These are phyloP conservation scores for Austroboletus niveus DNA, from an alignment of 1,284 basidiomycete species.

Conservation along the genomic window DNA sequence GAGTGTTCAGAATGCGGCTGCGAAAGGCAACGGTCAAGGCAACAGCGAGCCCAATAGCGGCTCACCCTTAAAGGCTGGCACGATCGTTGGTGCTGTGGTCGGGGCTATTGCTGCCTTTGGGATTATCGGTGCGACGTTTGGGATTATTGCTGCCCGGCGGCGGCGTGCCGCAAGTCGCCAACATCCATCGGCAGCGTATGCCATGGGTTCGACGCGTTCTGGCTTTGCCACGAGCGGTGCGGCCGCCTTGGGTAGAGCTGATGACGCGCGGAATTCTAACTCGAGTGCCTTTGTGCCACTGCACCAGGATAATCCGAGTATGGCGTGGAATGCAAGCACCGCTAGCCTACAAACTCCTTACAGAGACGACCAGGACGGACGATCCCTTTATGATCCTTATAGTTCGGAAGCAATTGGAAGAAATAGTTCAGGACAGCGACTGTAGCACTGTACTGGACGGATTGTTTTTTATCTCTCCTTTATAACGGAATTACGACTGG, in stretches of 20 bases:
- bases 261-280: slow-evolving; percentile 41
- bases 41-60: slow-evolving; percentile 4
- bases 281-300: slow-evolving; percentile 60
- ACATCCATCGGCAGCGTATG: slow-evolving; percentile 36
- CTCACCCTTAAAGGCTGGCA: slow-evolving; percentile 36
- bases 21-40: slow-evolving; percentile 17
- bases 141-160: slow-evolving; percentile 45
- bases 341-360: slow-evolving; percentile 42
- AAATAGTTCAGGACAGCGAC: slow-evolving; percentile 22
- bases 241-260: slow-evolving; percentile 21
- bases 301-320: slow-evolving; percentile 52
- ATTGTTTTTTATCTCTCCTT: slow-evolving; percentile 2
- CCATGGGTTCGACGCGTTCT: slow-evolving; percentile 36
- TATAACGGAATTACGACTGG: not conserved
- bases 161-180: slow-evolving; percentile 38
- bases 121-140: slow-evolving; percentile 47
- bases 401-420: slow-evolving; percentile 23
- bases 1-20: slow-evolving; percentile 19
- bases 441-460: slow-evolving; percentile 22
- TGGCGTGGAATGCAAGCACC: slow-evolving; percentile 51
- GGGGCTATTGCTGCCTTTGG: slow-evolving; percentile 49
- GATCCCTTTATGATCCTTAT: slow-evolving; percentile 31
- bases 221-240: slow-evolving; percentile 26
- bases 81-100: slow-evolving; percentile 52
- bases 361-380: slow-evolving; percentile 39